A percentile compares a stretch with the other conserved stretches of the same genome.
Conservation (phyloP, 768 basidiomycete species). For the Lactarius sanguifluus region DNA sequence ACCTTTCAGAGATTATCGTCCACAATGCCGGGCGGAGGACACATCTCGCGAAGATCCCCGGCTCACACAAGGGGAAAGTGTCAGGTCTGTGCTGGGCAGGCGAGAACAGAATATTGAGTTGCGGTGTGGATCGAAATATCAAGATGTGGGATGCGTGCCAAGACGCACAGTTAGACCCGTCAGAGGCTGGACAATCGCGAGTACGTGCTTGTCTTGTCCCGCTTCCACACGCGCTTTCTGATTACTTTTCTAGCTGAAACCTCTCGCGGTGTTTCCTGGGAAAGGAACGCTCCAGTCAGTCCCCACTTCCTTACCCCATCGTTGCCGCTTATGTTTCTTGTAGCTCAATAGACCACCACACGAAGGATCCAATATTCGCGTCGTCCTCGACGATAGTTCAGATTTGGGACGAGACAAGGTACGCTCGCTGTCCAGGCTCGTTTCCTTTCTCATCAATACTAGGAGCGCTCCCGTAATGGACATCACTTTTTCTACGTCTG, state of each 20-base stretch:
- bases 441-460: slow-evolving; percentile 9
- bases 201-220: slow-evolving; percentile 27
- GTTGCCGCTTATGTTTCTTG: slow-evolving; percentile 11
- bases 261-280: slow-evolving; percentile 65
- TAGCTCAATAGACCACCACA: slow-evolving; percentile 94
- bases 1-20: slow-evolving; percentile 68
- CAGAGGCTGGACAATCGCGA: slow-evolving; percentile 43
- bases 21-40: slow-evolving; percentile 71
- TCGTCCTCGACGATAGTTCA: slow-evolving; percentile 93
- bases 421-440: slow-evolving; percentile 29
- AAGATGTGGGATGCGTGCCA: slow-evolving; percentile 71
- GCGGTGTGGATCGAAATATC: slow-evolving; percentile 78
- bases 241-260: slow-evolving; percentile 40
- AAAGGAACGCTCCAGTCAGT: slow-evolving; percentile 68
- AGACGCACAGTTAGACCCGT: slow-evolving; percentile 30
- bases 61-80: slow-evolving; percentile 83
- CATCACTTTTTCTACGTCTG: slow-evolving; percentile 80
- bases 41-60: slow-evolving; percentile 54
- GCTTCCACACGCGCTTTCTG: not conserved
- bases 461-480: slow-evolving; percentile 86
- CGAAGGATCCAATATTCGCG: slow-evolving; percentile 85
- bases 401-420: slow-evolving; percentile 98
- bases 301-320: not conserved
- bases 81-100: slow-evolving; percentile 78
- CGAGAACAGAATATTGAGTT: slow-evolving; percentile 63